These are phyloP conservation scores for Pholiota microspora DNA, from an alignment of 768 basidiomycete genomes.

Conservation along the genomic window DNA sequence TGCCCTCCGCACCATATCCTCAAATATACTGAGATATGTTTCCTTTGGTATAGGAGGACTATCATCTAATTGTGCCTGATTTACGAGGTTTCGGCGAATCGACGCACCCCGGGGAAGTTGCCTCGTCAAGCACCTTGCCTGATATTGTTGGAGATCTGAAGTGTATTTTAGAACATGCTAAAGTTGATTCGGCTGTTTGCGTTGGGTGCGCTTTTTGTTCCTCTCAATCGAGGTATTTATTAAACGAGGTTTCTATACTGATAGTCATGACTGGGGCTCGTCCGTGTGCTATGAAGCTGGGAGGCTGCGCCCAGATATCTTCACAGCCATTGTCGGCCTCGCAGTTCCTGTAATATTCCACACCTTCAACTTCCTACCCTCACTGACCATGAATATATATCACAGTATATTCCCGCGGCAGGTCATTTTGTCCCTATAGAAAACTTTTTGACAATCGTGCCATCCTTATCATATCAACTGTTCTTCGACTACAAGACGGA, in stretches of 20 bases:
- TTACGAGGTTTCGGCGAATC: conserved; percentile 72
- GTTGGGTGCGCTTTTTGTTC: conserved; percentile 48
- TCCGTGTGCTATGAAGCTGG: conserved; percentile 68
- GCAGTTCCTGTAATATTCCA: conserved; percentile 68
- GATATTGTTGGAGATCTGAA: conserved; percentile 64
- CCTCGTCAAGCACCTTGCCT: conserved; percentile 54
- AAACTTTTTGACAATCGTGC: conserved; percentile 37
- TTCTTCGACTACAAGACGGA: conserved; percentile 55
- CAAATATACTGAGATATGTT: not conserved
- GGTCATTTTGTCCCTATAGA: conserved; percentile 47
- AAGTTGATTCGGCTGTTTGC: conserved; percentile 49
- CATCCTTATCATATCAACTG: conserved; percentile 60
- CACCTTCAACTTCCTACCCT: conserved; percentile 14
- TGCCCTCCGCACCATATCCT: not conserved
- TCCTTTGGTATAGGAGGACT: conserved; percentile 43
- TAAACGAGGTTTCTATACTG: not conserved
- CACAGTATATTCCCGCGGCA: conserved; percentile 58
- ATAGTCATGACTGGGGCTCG: conserved; percentile 77
- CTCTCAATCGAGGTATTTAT: not conserved
- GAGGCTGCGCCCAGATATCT: conserved; percentile 62
- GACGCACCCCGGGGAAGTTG: conserved; percentile 59
- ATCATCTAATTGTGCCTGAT: conserved; percentile 60
- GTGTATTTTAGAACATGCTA: conserved; percentile 57
- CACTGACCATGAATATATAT: not conserved
- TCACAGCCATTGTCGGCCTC: conserved; percentile 55